phyloP scores from a whole-genome alignment of 352 stramenopile species.

The Blastocystis sp. region DNA sequence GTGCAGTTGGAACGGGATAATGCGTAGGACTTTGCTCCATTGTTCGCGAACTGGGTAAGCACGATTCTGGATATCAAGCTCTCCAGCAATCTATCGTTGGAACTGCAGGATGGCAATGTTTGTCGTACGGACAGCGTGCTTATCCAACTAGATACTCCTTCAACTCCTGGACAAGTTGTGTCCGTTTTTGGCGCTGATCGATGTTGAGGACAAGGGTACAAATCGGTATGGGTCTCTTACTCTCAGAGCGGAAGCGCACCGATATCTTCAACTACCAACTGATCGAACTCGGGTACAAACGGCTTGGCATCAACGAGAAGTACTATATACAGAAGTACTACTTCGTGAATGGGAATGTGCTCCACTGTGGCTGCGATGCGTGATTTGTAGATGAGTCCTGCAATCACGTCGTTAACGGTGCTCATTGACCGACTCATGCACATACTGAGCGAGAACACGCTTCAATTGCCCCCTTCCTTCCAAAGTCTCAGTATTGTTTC shows the following conservation, averaged over 20 bases:
- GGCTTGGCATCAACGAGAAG: conserved; percentile 19
- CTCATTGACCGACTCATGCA: conserved; percentile 26
- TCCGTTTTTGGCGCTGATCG: conserved; percentile 32
- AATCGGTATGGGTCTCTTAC: background rate
- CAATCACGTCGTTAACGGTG: background rate
- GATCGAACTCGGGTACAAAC: conserved; percentile 7
- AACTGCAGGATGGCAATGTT: conserved; percentile 53
- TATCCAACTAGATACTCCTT: conserved; percentile 37
- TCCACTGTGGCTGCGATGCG: background rate
- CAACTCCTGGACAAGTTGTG: conserved; percentile 17
- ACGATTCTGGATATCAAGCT: conserved; percentile 41
- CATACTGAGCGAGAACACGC: background rate
- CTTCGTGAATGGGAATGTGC: conserved; percentile 60
- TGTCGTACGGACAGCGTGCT: background rate
- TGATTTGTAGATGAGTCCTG: conserved; percentile 23
- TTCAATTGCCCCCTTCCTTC: background rate
- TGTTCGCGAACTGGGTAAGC: conserved; percentile 65
- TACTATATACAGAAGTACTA: conserved; percentile 62
- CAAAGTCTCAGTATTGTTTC: conserved; percentile 10
- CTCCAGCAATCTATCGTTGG: conserved; percentile 11
- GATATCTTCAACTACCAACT: conserved; percentile 26
- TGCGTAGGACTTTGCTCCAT: conserved; percentile 39
- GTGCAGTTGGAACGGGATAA: background rate
- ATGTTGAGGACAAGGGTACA: background rate
- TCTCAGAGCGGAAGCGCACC: background rate